Evolutionary conservation across 306 rosid species (phyloP).

Genomic region (Argentina anserina): DNA sequence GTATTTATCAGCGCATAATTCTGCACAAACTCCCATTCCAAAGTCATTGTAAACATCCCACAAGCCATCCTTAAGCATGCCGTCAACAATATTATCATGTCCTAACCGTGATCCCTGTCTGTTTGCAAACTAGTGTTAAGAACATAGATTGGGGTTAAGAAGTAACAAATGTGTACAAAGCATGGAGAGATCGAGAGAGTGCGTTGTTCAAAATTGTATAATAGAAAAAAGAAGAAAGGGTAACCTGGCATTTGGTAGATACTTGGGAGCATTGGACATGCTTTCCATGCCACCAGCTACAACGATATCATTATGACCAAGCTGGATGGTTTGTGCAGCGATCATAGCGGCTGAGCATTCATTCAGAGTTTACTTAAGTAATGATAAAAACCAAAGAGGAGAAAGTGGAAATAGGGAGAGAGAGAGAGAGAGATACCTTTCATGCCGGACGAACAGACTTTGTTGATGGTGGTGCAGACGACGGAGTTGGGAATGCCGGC

Average conservation of each 20-base stretch:
- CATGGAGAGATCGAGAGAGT: neutral
- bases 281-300: constrained; percentile 98
- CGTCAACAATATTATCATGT: constrained; percentile 79
- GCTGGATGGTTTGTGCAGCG: constrained; percentile 80
- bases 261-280: constrained; percentile 93
- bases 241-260: constrained; percentile 69
- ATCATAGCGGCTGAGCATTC: constrained; percentile 65
- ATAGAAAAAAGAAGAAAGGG: constrained; percentile 18
- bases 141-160: neutral
- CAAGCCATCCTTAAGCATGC: constrained; percentile 91
- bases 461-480: constrained; percentile 85
- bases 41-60: constrained; percentile 95
- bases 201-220: no score
- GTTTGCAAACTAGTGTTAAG: constrained; percentile 27
- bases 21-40: constrained; percentile 88
- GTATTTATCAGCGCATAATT: constrained; percentile 71
- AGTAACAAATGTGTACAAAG: neutral
- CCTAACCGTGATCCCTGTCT: constrained; percentile 89
- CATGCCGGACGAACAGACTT: constrained; percentile 88
- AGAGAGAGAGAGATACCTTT: constrained; percentile 47
- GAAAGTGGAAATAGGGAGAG: neutral
- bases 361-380: neutral
- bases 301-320: constrained; percentile 63
- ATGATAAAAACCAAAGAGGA: neutral
- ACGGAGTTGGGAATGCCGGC: constrained; percentile 82